Percentiles rank a stretch among this genome's conserved stretches.
Evolutionary conservation across 805 yeast species (phyloP).

Genomic region (Grigorovia humatica): DNA sequence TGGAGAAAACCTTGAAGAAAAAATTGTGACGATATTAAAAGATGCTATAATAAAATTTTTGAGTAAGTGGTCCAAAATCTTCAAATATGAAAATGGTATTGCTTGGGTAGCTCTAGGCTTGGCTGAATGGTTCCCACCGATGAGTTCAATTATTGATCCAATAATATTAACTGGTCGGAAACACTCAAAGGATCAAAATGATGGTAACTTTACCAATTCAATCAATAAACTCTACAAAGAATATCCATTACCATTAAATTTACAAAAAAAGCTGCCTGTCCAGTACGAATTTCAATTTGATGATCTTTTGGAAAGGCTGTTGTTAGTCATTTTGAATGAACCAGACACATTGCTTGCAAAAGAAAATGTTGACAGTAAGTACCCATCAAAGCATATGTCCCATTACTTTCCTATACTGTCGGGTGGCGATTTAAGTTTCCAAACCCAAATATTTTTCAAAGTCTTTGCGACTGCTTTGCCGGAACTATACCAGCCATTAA

Average conservation of each 20-base stretch:
- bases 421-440: slow-evolving; percentile 27
- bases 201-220: background rate
- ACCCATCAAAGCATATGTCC: slow-evolving; percentile 6
- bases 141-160: slow-evolving; percentile 36
- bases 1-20: slow-evolving; percentile 31
- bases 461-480: slow-evolving; percentile 61
- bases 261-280: slow-evolving; percentile 14
- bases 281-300: slow-evolving; percentile 41
- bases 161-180: slow-evolving; percentile 20
- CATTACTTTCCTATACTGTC: slow-evolving; percentile 26
- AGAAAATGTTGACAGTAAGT: slow-evolving; percentile 4
- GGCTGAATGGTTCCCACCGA: slow-evolving; percentile 77
- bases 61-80: slow-evolving; percentile 65
- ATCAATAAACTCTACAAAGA: slow-evolving; percentile 16
- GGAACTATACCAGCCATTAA: slow-evolving; percentile 62
- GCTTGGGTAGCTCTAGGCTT: slow-evolving; percentile 82
- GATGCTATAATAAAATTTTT: slow-evolving; percentile 53
- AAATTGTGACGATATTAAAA: slow-evolving; percentile 47
- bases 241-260: slow-evolving; percentile 20
- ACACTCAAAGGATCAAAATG: slow-evolving; percentile 6
- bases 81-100: slow-evolving; percentile 71
- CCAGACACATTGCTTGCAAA: slow-evolving; percentile 38
- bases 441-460: slow-evolving; percentile 37
- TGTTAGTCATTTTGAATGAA: slow-evolving; percentile 63
- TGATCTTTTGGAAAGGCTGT: slow-evolving; percentile 65